These are phyloP conservation scores for Polygonum maritimum DNA, from an alignment of 148 eudicot genomes.

Conservation along the genomic window DNA sequence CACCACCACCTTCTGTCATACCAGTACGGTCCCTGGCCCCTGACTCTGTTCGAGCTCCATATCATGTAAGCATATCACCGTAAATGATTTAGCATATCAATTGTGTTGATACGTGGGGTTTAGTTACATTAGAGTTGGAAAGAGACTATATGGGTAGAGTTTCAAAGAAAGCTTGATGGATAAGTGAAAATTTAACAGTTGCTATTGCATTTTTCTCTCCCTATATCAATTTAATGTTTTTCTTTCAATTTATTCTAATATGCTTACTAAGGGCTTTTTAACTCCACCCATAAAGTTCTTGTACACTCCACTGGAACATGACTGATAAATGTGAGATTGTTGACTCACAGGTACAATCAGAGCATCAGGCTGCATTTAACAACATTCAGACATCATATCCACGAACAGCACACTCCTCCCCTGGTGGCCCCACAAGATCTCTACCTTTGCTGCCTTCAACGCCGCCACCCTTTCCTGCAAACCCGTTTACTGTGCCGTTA, in stretches of 20 bases:
- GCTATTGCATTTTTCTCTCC: too few species aligned
- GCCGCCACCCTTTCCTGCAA: constrained; percentile 70
- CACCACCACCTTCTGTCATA: constrained; percentile 63
- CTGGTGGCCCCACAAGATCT: constrained; percentile 53
- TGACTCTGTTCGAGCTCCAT: constrained; percentile 39
- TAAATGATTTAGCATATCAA: neutral
- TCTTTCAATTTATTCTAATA: too few species aligned
- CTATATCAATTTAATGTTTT: neutral
- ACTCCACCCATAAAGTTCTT: too few species aligned
- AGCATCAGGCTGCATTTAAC: constrained; percentile 31
- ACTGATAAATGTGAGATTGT: constrained; percentile 5
- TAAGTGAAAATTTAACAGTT: too few species aligned
- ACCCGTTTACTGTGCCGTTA: constrained; percentile 24
- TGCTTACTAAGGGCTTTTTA: too few species aligned
- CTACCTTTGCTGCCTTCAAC: constrained; percentile 94
- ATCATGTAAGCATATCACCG: constrained; percentile 43
- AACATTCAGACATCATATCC: constrained; percentile 34
- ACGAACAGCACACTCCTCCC: constrained; percentile 40
- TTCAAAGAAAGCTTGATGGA: too few species aligned
- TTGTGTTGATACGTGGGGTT: neutral
- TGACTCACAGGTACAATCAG: constrained; percentile 48
- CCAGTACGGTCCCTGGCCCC: constrained; percentile 42
- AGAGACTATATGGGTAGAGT: too few species aligned
- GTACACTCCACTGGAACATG: neutral
- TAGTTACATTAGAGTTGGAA: too few species aligned